A percentile compares a stretch with the other conserved stretches of the same genome.
phyloP scores from a whole-genome alignment of 2,329 filamentous ascomycete genomes.

The Sporothrix euskadiensis region DNA sequence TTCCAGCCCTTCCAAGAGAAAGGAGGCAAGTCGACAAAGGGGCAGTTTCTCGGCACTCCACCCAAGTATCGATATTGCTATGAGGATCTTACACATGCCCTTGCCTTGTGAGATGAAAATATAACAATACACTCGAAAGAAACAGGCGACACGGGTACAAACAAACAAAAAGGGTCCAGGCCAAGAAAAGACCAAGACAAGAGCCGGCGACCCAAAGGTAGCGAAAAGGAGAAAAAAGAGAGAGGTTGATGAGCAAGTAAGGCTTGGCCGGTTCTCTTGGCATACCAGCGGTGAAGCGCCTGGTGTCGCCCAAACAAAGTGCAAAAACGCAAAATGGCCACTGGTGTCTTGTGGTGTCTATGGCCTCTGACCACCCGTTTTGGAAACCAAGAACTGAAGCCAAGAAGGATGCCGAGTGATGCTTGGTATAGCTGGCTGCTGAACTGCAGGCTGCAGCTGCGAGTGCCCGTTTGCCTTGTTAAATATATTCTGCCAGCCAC shows the following conservation, averaged over 20 bases:
- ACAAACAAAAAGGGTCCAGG: neutral
- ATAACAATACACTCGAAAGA: neutral
- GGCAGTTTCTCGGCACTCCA: neutral
- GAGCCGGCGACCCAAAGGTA: neutral
- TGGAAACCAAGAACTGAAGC: neutral
- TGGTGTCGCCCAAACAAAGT: conserved; percentile 10
- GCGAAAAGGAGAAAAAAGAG: neutral
- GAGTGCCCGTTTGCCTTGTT: conserved; percentile 6
- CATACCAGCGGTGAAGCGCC: conserved; percentile 23
- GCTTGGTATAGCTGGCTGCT: too few relatives aligned
- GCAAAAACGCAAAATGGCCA: conserved; percentile 16
- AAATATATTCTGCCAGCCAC: conserved; percentile 15
- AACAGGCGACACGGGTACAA: conserved; percentile 1
- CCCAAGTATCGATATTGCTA: neutral
- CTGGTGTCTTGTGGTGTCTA: neutral
- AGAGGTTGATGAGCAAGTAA: conserved; percentile 10
- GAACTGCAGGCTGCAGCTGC: neutral
- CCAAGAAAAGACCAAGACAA: conserved; percentile 3
- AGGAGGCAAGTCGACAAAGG: neutral
- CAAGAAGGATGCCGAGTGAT: neutral
- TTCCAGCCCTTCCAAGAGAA: neutral
- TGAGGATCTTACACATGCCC: conserved; percentile 15
- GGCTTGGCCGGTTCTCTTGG: conserved; percentile 26
- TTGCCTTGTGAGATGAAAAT: conserved; percentile 11
- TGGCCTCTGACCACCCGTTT: neutral